Evolutionary conservation across 108 stramenopile species (phyloP), one percentile per base, ranked within the genome.

Genomic region (Poteriospumella lacustris): DNA sequence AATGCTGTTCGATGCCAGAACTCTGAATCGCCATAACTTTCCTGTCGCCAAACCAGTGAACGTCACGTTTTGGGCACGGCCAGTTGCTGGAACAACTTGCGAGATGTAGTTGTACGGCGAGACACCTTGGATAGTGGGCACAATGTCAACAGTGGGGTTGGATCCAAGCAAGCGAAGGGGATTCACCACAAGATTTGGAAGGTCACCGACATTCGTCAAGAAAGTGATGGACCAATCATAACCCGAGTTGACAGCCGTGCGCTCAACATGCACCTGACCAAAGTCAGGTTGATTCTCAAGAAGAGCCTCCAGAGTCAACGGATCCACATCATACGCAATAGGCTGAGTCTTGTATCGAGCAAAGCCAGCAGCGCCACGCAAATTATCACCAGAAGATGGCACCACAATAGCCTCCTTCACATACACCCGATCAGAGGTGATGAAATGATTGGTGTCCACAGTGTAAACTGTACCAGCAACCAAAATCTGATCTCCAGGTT

Each of bases 1-100:
- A 60, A 43, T 60, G 39, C 81, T 83, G 2, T 81, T 83, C 28
- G 72, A 64, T 29, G 89, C 83, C 9, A 80, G 75, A 19, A 91
- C 80, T 29, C 88, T 79, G 69, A 87, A 44, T 67, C 76, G 84
- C 77, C 89, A 89, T 58, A 44, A 44, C 52, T 67, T 81, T 9
- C 88, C 89, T 0, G 87, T 79, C 56, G 72, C 39, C 2, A 91
- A 79, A 43, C 78, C 68, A 26, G 68, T 73, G 33, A 89, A 64
- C 28, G 69, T 47, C 43, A 79, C 59, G 58, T 78, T 72, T 59
- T 80, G 80, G 56, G 80, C 75, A 28, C 59, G 19, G 9, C 78
- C 29, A 33, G 79, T 38, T 9, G 69, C 77, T 41, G 67, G 43
- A 39, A 87, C 76, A 2, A 58, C 12, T 28, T 58, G 70, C 9